These are phyloP conservation scores for Exserohilum rostratum DNA, from an alignment of 2,329 filamentous ascomycete genomes.

Conservation along the genomic window DNA sequence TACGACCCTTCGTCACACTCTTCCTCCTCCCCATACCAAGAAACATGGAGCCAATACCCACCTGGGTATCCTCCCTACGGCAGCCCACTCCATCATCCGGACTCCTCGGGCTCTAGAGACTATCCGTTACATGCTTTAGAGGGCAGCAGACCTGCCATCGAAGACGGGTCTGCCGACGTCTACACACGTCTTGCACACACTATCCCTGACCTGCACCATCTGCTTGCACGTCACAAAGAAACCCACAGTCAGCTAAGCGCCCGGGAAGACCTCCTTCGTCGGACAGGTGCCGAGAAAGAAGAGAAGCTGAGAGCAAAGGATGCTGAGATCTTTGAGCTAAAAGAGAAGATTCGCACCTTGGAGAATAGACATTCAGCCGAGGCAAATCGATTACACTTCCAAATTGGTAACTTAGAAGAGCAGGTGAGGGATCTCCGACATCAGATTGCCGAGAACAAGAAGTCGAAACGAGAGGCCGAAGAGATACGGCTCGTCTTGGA, in stretches of 20 bases:
- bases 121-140: constrained; percentile 40
- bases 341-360: constrained; percentile 57
- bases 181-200: constrained; percentile 48
- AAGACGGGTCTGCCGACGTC: constrained; percentile 47
- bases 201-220: constrained; percentile 47
- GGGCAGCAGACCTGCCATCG: constrained; percentile 39
- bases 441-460: constrained; percentile 52
- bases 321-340: constrained; percentile 58
- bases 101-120: constrained; percentile 46
- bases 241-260: constrained; percentile 57
- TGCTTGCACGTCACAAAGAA: constrained; percentile 56
- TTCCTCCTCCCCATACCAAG: constrained; percentile 47
- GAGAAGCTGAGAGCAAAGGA: constrained; percentile 60
- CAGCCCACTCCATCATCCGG: constrained; percentile 45
- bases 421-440: constrained; percentile 60
- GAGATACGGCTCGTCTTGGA: constrained; percentile 38
- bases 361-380: constrained; percentile 59
- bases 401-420: constrained; percentile 59
- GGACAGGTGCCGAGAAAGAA: constrained; percentile 57
- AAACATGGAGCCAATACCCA: constrained; percentile 44
- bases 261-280: constrained; percentile 57
- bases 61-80: constrained; percentile 45
- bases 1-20: constrained; percentile 46
- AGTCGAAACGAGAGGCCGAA: constrained; percentile 49
- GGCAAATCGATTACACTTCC: constrained; percentile 56